Percentiles rank a stretch among this genome's conserved stretches.
Evolutionary conservation across 768 basidiomycete species (phyloP).

Genomic region (Rhodotorula toruloides): DNA sequence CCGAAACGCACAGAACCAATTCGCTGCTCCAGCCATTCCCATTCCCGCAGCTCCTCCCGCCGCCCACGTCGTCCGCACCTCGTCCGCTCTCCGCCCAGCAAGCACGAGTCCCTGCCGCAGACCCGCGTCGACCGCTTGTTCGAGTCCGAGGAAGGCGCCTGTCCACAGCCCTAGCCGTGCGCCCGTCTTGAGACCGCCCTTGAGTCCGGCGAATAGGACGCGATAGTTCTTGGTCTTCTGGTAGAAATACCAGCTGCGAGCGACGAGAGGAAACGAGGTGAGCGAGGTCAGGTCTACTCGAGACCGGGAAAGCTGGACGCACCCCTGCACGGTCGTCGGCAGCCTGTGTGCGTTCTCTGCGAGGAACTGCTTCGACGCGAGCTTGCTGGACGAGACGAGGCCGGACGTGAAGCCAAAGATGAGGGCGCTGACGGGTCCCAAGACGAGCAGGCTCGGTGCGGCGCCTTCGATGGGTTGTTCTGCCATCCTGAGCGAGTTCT

Average conservation of each 20-base stretch:
- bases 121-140: conserved; percentile 15
- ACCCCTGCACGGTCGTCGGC: conserved; percentile 73
- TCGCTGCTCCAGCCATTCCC: conserved; percentile 8
- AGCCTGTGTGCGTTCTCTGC: conserved; percentile 89
- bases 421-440: conserved; percentile 22
- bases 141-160: conserved; percentile 17
- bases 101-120: background rate
- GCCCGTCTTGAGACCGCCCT: conserved; percentile 52
- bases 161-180: conserved; percentile 24
- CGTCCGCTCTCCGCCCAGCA: background rate
- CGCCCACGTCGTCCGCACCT: background rate
- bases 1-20: conserved; percentile 24
- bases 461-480: no score
- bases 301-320: background rate
- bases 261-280: no score
- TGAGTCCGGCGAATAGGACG: conserved; percentile 66
- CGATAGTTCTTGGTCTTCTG: conserved; percentile 93
- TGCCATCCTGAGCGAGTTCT: no score
- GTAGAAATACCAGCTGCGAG: conserved; percentile 74
- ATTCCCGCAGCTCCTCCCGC: conserved; percentile 12
- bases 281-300: background rate
- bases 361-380: conserved; percentile 69
- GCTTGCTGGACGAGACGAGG: conserved; percentile 60
- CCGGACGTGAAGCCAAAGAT: conserved; percentile 41
- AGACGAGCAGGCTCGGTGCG: conserved; percentile 1